Base-by-base conservation (phyloP, 345 rosid species). In the Physaria fendleri region DNA sequence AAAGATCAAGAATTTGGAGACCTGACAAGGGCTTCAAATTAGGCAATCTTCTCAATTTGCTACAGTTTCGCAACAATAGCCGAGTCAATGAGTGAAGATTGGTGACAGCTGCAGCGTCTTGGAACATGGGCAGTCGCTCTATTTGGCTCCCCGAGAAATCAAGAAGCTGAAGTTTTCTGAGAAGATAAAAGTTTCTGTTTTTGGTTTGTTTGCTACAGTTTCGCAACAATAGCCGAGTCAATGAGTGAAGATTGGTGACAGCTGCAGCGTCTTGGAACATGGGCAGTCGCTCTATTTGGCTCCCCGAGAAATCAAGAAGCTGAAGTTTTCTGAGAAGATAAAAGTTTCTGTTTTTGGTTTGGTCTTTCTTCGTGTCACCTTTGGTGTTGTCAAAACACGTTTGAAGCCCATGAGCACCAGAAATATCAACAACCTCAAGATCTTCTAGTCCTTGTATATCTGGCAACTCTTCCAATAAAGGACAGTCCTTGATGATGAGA, bases 351-450 rank as follows among this genome's bases (percentile, higher is more conserved):
- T n/a, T n/a, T n/a, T n/a, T n/a, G n/a, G n/a, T n/a, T n/a, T n/a
- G n/a, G n/a, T n/a, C n/a, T n/a, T n/a, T n/a, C n/a, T 24, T 70
- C 25, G 25, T 66, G n/a, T 6, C 45, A 15, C 63, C 68, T 4
- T 22, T 4, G 22, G 39, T 21, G 39, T 44, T 55, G 56, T 76
- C 76, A 12, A 46, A 59, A 40, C 73, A 54, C 14, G 30, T 79
- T 4, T 6, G 20, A 24, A 82, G 71, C 8, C 73, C 63, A 44
- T 17, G 42, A 45, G 66, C 64, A 15, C 80, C 87, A 44, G 80
- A 80, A 17, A 83, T 24, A 73, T 81, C 85, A 38, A 85, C 62
- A 43, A 79, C 75, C 74, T 79, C 84, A 24, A 85, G 82, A 0
- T 72, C 2, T 4, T 0, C 4, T 38, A 82, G 72, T 0, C 44